A percentile compares a stretch with the other conserved stretches of the same genome.
Evolutionary conservation across 495 filamentous ascomycete genomes (phyloP).

Genomic region (Aspergillus sparsus): DNA sequence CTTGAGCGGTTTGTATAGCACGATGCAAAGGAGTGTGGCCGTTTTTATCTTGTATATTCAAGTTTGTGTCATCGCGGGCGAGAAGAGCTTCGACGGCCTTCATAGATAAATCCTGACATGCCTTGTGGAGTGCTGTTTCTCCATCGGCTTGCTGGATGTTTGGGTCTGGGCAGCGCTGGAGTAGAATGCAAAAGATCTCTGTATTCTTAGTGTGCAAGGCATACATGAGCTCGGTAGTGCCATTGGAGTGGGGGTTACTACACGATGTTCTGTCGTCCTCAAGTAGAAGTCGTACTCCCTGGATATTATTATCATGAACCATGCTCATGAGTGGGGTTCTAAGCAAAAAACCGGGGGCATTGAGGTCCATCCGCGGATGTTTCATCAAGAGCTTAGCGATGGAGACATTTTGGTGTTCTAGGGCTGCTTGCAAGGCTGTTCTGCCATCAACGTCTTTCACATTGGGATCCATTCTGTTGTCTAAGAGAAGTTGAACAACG

Average conservation of each 20-base stretch:
- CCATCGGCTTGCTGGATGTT: not conserved
- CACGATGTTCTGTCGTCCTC: not conserved
- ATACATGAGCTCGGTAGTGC: not conserved
- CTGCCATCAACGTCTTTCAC: not conserved
- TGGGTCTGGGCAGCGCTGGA: not conserved
- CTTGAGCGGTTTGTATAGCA: not conserved
- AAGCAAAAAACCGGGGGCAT: not conserved
- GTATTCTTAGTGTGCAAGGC: not conserved
- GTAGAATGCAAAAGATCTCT: not conserved
- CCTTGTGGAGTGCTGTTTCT: not conserved
- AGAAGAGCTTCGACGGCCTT: not conserved
- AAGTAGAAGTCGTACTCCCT: not conserved
- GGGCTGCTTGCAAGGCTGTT: not conserved
- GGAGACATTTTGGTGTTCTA: not conserved
- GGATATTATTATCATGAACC: not conserved
- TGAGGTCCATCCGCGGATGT: not conserved
- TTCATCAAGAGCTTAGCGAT: not conserved
- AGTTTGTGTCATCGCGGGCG: not conserved
- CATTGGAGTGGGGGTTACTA: not conserved
- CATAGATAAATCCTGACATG: not conserved
- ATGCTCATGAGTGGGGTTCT: not conserved
- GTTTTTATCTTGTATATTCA: not conserved
- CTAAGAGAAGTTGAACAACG: not conserved
- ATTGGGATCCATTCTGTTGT: not conserved
- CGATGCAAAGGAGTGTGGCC: not conserved